Conservation (phyloP, 768 basidiomycete genomes). For the Auricularia cornea region DNA sequence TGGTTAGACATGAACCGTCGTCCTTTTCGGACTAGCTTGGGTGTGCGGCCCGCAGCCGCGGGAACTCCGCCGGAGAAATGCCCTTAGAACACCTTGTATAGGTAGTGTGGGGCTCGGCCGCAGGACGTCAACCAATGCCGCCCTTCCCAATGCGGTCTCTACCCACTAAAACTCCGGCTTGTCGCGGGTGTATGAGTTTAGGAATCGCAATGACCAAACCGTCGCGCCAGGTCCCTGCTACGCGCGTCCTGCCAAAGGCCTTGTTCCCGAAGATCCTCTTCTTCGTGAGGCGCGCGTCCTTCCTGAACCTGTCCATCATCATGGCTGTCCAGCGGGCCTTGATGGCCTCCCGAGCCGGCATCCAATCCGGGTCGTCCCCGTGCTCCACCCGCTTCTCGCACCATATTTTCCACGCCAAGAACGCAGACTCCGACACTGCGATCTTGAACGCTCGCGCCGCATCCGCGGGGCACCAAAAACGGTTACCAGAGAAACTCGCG, state of each 20-base stretch:
- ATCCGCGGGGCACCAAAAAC: background rate
- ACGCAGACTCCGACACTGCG: background rate
- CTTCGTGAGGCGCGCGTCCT: too few species aligned
- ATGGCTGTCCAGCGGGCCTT: background rate
- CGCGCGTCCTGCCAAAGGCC: background rate
- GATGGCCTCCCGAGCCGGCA: background rate
- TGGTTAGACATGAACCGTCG: too few species aligned
- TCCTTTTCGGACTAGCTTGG: too few species aligned
- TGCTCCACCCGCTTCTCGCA: background rate
- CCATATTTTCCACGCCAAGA: background rate
- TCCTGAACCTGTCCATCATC: background rate
- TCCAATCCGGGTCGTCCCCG: background rate
- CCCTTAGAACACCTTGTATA: background rate
- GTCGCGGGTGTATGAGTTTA: background rate
- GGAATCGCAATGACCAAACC: background rate
- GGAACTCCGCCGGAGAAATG: background rate
- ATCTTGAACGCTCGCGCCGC: background rate
- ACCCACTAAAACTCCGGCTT: background rate
- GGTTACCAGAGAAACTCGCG: background rate
- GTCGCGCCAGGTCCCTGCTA: background rate
- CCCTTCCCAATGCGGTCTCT: background rate
- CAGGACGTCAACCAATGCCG: background rate
- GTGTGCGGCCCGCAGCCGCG: too few species aligned
- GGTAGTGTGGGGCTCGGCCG: background rate
- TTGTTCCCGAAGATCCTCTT: too few species aligned